Base-by-base conservation (phyloP, 2,329 filamentous ascomycete genomes). In the Fusarium staphyleae region DNA sequence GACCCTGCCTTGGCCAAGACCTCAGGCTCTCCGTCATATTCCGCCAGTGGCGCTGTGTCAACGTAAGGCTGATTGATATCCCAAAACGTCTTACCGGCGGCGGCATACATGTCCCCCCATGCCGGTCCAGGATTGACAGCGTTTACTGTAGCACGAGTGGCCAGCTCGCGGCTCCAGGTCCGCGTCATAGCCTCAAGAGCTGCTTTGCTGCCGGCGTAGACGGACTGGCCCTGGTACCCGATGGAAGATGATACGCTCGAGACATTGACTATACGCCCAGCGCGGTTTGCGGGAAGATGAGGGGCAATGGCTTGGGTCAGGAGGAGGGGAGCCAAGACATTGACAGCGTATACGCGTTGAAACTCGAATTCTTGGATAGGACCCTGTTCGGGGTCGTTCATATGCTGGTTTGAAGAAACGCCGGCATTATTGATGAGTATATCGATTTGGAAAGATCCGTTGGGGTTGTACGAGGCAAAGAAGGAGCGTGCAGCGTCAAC, bases 361-460 rank as follows among this genome's bases (percentile, higher is more conserved):
- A 93, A 96, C 66, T 92, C 83, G 11, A 80, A 79, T 5, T 79
- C 69, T 4, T 81, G 82, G 57, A 91, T 83, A 26, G 73, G 75
- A 14, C 72, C 72, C 48, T 78, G 72, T 16, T 84, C 72, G 6
- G 70, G 52, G 22, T 89, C 82, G 43, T 84, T 81, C 18, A 89
- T 75, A 19, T 77, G 71, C 63, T 87, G 83, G 74, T 95, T 93
- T 32, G 83, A 76, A 26, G 84, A 78, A 6, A 87, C 77, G 47
- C 90, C 92, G 24, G 92, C 91, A 72, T 96, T 96, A 81, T 96
- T 96, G 78, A 96, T 78, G 46, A 96, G 78, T 56, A 96, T 90
- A 74, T 96, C 90, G 67, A 96, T 81, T 66, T 69, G 67, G 53
- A 74, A 69, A 6, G 60, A 46, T 11, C 49, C 57, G 10, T 48